A percentile compares a stretch with the other conserved stretches of the same genome.
Evolutionary conservation across 192 early-diverging fungal species (phyloP).

Genomic region (Spizellomyces punctatus): DNA sequence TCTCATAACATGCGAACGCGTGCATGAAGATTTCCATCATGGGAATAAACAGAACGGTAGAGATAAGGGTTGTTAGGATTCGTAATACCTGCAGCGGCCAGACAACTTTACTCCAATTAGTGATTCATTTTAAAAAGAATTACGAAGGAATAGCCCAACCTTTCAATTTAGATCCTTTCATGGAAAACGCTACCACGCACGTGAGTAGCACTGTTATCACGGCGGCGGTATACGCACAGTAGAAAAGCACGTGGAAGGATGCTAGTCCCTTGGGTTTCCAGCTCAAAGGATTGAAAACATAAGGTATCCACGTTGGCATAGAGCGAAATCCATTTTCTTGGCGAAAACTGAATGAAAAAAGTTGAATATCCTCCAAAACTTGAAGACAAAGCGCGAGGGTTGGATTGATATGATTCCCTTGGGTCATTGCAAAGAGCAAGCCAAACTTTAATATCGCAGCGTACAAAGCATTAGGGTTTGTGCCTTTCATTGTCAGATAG

Average conservation of each 20-base stretch:
- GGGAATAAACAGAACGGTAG: slow-evolving; percentile 31
- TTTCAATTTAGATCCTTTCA: slow-evolving; percentile 28
- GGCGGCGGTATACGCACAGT: slow-evolving; percentile 12
- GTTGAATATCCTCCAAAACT: slow-evolving; percentile 26
- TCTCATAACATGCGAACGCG: slow-evolving; percentile 16
- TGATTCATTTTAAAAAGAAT: too few relatives aligned
- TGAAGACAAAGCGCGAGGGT: slow-evolving; percentile 7
- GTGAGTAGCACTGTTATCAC: slow-evolving; percentile 9
- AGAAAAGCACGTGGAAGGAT: slow-evolving; percentile 12
- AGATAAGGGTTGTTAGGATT: slow-evolving; percentile 15
- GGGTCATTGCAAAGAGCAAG: slow-evolving; percentile 29
- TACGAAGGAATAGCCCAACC: not conserved
- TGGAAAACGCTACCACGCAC: slow-evolving; percentile 11
- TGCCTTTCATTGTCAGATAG: too few relatives aligned
- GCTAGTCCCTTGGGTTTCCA: not conserved
- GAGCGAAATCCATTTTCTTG: slow-evolving; percentile 6
- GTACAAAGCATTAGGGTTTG: not conserved
- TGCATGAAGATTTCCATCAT: slow-evolving; percentile 30
- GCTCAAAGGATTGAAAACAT: slow-evolving; percentile 24
- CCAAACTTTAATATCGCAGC: not conserved
- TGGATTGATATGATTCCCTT: slow-evolving; percentile 22
- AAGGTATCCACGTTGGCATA: slow-evolving; percentile 28
- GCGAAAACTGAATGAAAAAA: slow-evolving; percentile 25
- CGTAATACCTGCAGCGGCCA: slow-evolving; percentile 29
- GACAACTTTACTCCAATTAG: slow-evolving; percentile 4